These are phyloP conservation scores for Cladophialophora carrionii DNA, from an alignment of 2,329 filamentous ascomycete genomes.

Conservation along the genomic window DNA sequence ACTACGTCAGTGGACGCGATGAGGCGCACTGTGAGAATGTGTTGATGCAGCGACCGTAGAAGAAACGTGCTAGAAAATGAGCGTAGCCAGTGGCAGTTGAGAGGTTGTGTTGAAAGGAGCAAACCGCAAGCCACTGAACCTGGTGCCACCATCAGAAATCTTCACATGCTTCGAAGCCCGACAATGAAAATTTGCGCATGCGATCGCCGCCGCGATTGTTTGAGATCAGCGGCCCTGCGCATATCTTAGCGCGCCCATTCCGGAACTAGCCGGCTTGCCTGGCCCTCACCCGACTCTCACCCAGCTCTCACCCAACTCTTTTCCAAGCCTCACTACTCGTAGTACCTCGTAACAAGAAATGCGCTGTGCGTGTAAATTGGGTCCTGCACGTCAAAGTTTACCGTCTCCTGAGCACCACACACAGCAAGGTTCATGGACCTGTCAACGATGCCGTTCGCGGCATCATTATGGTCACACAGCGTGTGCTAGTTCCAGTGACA, in stretches of 20 bases:
- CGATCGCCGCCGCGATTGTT: conserved; percentile 24
- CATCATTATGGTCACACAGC: not conserved
- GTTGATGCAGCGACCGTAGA: not conserved
- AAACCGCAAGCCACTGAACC: not conserved
- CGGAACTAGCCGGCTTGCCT: conserved; percentile 12
- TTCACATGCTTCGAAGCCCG: conserved; percentile 27
- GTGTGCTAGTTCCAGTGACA: not conserved
- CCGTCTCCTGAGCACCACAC: not conserved
- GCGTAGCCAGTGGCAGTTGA: not conserved
- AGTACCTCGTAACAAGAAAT: not conserved
- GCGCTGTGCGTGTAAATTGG: not conserved
- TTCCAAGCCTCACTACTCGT: not conserved
- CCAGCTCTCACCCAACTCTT: not conserved
- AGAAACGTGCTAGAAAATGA: not conserved
- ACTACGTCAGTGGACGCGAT: conserved; percentile 3
- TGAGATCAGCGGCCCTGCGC: conserved; percentile 16
- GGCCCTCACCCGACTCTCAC: not conserved
- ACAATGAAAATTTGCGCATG: conserved; percentile 14
- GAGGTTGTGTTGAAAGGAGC: not conserved
- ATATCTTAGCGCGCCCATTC: conserved; percentile 10
- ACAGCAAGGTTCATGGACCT: not conserved
- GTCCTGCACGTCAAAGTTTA: not conserved
- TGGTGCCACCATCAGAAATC: conserved; percentile 1
- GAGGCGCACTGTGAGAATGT: not conserved
- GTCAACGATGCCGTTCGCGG: not conserved